phyloP scores from a whole-genome alignment of 2,329 filamentous ascomycete genomes.

The Conoideocrella luteorostrata region DNA sequence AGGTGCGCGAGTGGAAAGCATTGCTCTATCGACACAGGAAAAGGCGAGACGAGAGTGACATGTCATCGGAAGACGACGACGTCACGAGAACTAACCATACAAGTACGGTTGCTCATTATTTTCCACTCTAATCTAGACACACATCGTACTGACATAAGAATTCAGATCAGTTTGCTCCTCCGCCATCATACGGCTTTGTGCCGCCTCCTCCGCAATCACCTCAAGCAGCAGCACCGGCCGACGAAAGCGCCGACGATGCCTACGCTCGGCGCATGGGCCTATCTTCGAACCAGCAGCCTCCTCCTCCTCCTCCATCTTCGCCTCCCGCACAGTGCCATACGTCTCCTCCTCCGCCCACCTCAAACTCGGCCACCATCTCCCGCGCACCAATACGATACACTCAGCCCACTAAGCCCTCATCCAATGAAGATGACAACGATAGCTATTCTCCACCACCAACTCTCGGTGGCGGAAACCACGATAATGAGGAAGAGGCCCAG shows the following conservation, averaged over 20 bases:
- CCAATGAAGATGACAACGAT: slow-evolving; percentile 32
- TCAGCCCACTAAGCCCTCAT: slow-evolving; percentile 15
- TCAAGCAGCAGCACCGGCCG: slow-evolving; percentile 41
- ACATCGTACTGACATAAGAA: neutral
- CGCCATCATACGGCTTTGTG: slow-evolving; percentile 48
- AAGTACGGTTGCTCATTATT: slow-evolving; percentile 25
- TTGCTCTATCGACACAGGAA: slow-evolving; percentile 65
- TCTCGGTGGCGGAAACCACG: slow-evolving; percentile 30
- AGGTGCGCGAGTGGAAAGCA: slow-evolving; percentile 80
- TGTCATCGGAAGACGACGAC: slow-evolving; percentile 36
- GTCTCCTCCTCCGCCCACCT: slow-evolving; percentile 34
- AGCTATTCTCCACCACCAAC: slow-evolving; percentile 41
- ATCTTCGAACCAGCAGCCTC: slow-evolving; percentile 35
- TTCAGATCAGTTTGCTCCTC: slow-evolving; percentile 55
- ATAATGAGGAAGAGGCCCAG: slow-evolving; percentile 31
- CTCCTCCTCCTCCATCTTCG: slow-evolving; percentile 25
- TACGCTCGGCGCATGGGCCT: slow-evolving; percentile 58
- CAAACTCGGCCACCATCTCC: slow-evolving; percentile 58
- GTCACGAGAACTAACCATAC: slow-evolving; percentile 18
- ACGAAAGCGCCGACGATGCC: slow-evolving; percentile 62
- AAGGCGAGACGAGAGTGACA: slow-evolving; percentile 34
- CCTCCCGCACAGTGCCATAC: slow-evolving; percentile 19
- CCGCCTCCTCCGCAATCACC: slow-evolving; percentile 45
- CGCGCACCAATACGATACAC: slow-evolving; percentile 71
- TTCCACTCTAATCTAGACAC: neutral